Conservation (phyloP, 140 eudicot genomes). For the Erigeron philadelphicus region DNA sequence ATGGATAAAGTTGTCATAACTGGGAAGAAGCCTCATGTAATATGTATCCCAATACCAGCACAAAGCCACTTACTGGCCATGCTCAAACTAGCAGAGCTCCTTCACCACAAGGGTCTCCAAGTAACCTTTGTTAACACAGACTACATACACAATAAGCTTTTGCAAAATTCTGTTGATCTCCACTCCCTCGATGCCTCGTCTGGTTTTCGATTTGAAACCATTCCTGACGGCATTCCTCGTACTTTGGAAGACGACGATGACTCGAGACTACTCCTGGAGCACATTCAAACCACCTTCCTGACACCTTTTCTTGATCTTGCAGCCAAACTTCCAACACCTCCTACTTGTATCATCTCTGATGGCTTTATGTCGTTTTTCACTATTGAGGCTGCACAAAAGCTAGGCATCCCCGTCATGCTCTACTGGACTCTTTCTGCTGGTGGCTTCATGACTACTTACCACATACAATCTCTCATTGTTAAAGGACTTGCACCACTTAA, state of each 20-base stretch:
- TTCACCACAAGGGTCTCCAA: constrained; percentile 23
- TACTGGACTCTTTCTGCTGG: constrained; percentile 8
- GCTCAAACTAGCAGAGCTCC: constrained; percentile 26
- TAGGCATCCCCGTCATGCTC: constrained; percentile 19
- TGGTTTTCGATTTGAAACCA: constrained; percentile 19
- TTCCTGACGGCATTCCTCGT: constrained; percentile 22
- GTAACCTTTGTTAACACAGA: constrained; percentile 26
- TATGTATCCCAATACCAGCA: constrained; percentile 15
- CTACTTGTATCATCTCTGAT: constrained; percentile 21
- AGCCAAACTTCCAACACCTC: constrained; percentile 7
- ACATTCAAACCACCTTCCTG: constrained; percentile 14
- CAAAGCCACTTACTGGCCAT: constrained; percentile 32
- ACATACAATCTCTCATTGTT: not conserved
- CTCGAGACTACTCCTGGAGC: not conserved
- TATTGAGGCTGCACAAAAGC: constrained; percentile 11
- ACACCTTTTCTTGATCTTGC: constrained; percentile 18
- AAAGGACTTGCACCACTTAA: constrained; percentile 14
- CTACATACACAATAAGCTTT: not conserved
- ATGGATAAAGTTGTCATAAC: not conserved
- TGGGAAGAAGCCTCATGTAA: constrained; percentile 22
- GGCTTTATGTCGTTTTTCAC: constrained; percentile 21
- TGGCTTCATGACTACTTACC: constrained; percentile 9
- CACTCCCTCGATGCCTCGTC: constrained; percentile 17
- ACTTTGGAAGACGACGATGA: constrained; percentile 17
- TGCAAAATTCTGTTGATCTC: constrained; percentile 1